Evolutionary conservation across 2,329 filamentous ascomycete species (phyloP).

Genomic region (Pochonia chlamydosporia): DNA sequence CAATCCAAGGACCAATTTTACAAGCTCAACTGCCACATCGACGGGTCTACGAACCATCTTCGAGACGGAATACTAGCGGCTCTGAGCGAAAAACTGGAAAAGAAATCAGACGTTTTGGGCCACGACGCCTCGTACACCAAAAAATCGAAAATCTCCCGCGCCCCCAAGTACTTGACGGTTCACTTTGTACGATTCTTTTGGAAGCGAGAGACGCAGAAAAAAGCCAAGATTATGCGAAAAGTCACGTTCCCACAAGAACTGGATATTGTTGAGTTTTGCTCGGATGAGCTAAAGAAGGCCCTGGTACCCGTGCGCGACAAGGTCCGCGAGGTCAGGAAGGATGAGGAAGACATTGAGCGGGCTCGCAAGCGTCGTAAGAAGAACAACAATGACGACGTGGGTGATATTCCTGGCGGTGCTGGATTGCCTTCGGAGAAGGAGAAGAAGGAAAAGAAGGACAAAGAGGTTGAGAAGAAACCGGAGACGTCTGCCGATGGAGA

Average conservation of each 20-base stretch:
- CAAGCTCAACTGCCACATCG: slow-evolving; percentile 93
- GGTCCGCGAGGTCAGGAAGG: slow-evolving; percentile 90
- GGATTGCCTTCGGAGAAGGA: slow-evolving; percentile 46
- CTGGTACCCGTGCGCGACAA: slow-evolving; percentile 93
- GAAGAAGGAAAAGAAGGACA: slow-evolving; percentile 44
- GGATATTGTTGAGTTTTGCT: slow-evolving; percentile 91
- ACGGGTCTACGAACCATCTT: slow-evolving; percentile 78
- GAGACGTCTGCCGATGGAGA: slow-evolving; percentile 51
- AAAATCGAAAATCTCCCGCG: slow-evolving; percentile 77
- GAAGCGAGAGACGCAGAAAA: slow-evolving; percentile 93
- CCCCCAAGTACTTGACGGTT: slow-evolving; percentile 92
- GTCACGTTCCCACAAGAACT: slow-evolving; percentile 93
- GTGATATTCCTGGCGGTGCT: slow-evolving; percentile 39
- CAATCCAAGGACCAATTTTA: slow-evolving; percentile 70
- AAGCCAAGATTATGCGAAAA: slow-evolving; percentile 99
- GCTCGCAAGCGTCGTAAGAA: slow-evolving; percentile 86
- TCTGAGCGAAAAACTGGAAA: slow-evolving; percentile 85
- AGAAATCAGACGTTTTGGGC: slow-evolving; percentile 71
- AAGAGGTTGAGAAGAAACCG: slow-evolving; percentile 34
- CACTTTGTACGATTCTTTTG: slow-evolving; percentile 99
- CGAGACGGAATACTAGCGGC: slow-evolving; percentile 80
- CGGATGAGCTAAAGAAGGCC: slow-evolving; percentile 76
- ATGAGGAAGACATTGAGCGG: slow-evolving; percentile 88
- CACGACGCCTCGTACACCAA: slow-evolving; percentile 85
- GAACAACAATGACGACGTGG: slow-evolving; percentile 40